Base-by-base conservation (phyloP, 2,329 filamentous ascomycete genomes). In the Aureobasidium sp. region DNA sequence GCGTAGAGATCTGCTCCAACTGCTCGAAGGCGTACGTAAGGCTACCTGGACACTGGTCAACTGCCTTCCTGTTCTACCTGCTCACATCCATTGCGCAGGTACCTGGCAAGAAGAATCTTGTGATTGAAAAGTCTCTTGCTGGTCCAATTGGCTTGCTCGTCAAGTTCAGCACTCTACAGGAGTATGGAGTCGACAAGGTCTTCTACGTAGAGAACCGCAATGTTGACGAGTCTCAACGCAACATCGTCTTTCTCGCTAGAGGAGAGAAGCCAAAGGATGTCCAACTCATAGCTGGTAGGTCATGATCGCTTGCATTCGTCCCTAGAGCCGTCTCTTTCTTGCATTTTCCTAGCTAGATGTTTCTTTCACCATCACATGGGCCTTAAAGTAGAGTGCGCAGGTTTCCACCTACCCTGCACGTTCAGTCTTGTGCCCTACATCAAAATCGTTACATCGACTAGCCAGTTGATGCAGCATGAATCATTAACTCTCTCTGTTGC, bases 181-280 rank as follows among this genome's bases (percentile, higher is more conserved):
- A 99, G 71, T 97, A 97, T 78, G 95, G 95, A 34, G 92, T 99
- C 68, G 92, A 97, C 76, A 96, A 96, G 75, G 90, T 97, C 68
- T 99, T 97, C 80, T 88, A 97, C 71, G 81, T 99, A 51, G 94
- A 99, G 76, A 97, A 97, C 76, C 85, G 88, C 71, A 97, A 99
- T 76, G 87, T 92, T 74, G 93, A 97, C 76, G 89, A 91, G 20
- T 95, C 88, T 71, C 94, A 97, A 78, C 87, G 90, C 71, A 99
- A 97, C 81, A 86, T 99, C 66, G 84, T 99, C 67, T 99, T 97
- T 77, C 84, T 99, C 68, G 89, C 92, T 20, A 84, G 92, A 71
- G 93, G 92, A 65, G 94, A 97, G 77, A 93, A 90, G 74, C 87
- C 89, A 62, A 88, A 84, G 67, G 88, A 94, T 71, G 88, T 92